Evolutionary conservation across 2,329 filamentous ascomycete genomes (phyloP), one percentile per base, ranked within the genome.

Genomic region (Aspergillus persii): DNA sequence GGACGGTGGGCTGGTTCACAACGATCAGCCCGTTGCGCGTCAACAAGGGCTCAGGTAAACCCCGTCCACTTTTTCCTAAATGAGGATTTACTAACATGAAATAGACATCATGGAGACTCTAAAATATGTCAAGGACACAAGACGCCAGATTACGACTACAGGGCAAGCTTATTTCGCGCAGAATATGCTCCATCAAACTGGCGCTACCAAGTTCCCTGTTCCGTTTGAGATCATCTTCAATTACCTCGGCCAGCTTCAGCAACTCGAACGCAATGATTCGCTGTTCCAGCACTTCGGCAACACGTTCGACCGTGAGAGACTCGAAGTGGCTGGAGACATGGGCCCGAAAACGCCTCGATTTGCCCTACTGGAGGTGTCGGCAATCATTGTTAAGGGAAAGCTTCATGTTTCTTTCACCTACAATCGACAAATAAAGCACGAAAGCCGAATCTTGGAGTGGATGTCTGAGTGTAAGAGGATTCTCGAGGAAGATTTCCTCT

Each of bases 1-100:
- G 76, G 29, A 82, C 80, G 0, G 73, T 82, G 11, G 80, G 80
- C 4, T 83, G 80, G 80, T 83, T 82, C 55, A 82, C 80, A 0
- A 79, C 80, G 36, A 71, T 82, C 54, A 76, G 74, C 29, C 80
- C 79, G 15, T 64, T 81, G 3, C 71, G 73, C 53, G 67, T 78
- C 3, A 61, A 68, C 3, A 63, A 68, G 0, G 57, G 56, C 7
- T 63, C 66, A 61, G 67, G 72, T 74, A 63, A 61, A 60, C 60
- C 2, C n/a, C 1, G 1, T n/a, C 31, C 3, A 3, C 2, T 4
- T 5, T 18, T 3, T 9, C 2, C 15, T 8, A 23, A 53, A 4
- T 30, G 54, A 41, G 0, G 48, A 59, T 1, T 36, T 48, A n/a
- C 63, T 68, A 23, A 70, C 29, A 41, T 18, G 7, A 1, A 39